A percentile compares a stretch with the other conserved stretches of the same genome.
phyloP scores from a whole-genome alignment of 177 flowering plant genomes.

The Vitis hybrid region DNA sequence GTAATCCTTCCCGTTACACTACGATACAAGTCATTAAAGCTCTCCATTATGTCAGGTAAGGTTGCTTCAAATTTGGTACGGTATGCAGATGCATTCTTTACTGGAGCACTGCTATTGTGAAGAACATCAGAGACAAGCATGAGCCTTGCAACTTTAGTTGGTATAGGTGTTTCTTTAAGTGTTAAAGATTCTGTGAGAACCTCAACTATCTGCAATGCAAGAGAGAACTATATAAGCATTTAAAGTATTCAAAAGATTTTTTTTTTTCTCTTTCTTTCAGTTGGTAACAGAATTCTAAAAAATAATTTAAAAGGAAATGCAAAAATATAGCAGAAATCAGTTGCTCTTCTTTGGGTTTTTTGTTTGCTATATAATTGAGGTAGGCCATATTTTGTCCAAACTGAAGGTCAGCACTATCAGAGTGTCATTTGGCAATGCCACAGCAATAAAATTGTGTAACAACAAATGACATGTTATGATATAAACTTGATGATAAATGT shows the following conservation, averaged over 20 bases:
- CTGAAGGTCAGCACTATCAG: slow-evolving; percentile 1
- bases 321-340: not conserved
- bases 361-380: not conserved
- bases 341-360: not conserved
- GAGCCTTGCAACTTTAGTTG: slow-evolving; percentile 97
- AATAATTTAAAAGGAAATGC: not conserved
- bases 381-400: not conserved
- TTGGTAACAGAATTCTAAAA: not conserved
- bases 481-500: not conserved
- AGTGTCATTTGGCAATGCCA: not conserved
- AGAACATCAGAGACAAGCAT: slow-evolving; percentile 99
- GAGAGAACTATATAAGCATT: not conserved
- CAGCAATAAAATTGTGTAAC: no score
- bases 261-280: no score
- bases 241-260: not conserved
- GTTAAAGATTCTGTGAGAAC: slow-evolving; percentile 96
- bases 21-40: slow-evolving; percentile 94
- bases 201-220: slow-evolving; percentile 78
- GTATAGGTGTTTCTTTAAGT: slow-evolving; percentile 93
- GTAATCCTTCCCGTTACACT: slow-evolving; percentile 94
- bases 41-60: slow-evolving; percentile 94
- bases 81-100: slow-evolving; percentile 97
- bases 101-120: slow-evolving; percentile 99
- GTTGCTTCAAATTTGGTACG: slow-evolving; percentile 97
- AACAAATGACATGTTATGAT: no score